Base-by-base conservation (phyloP, 2,329 filamentous ascomycete species). In the Xylaria arbuscula region DNA sequence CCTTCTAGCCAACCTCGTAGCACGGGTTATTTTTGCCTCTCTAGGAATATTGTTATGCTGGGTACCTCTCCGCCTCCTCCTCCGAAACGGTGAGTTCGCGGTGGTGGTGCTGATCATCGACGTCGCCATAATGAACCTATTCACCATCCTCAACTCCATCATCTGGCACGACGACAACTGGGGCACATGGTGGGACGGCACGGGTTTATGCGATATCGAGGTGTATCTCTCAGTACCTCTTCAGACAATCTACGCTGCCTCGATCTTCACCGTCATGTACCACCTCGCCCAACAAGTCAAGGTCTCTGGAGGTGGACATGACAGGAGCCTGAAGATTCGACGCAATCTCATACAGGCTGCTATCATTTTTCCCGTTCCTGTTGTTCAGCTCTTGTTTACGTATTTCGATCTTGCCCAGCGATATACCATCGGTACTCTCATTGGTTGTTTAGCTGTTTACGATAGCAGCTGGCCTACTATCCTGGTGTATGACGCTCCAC, bases 151-250 rank as follows among this genome's bases (percentile, higher is more conserved):
- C 78, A 86, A 86, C 76, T 78, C 86, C 0, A 78, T 86, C 32
- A 80, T 88, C 70, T 89, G 87, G 87, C 82, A 78, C 67, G 76
- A 84, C 73, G 81, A 89, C 74, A 77, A 88, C 74, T 82, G 84
- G 66, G 73, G 72, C 38, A 70, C 68, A 40, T 89, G 87, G 87
- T 88, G 80, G 79, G 76, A 80, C 2, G 87, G 87, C 59, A 75
- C 79, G 28, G 86, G 85, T 19, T 82, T 85, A 77, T 89, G 87
- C 72, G 87, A 89, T 72, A 10, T 88, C 40, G 81, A 85, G 72
- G 74, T 77, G 9, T 84, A 82, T 71, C 55, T 80, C 9, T 56
- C 61, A 22, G 77, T 73, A n/a, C 76, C 80, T 3, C 66, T 83
- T 32, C 74, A 81, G 48, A 82, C 82, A 1, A 73, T 85, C 50